phyloP scores from a whole-genome alignment of 2,329 filamentous ascomycete species.

The Ophiostoma australiae region DNA sequence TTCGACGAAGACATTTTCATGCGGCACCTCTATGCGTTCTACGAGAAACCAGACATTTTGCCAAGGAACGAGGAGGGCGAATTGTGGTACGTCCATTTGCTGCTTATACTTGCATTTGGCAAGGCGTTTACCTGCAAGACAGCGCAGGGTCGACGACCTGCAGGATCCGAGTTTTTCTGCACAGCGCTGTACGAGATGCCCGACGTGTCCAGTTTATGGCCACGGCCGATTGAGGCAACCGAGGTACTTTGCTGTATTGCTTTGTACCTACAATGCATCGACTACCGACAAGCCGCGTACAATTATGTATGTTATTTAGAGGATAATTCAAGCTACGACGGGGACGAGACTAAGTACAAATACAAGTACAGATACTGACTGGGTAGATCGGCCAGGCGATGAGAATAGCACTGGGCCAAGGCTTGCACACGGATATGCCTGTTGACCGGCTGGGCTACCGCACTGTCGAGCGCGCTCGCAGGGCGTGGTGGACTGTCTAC shows the following conservation, averaged over 20 bases:
- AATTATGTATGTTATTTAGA: not conserved
- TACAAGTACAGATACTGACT: not conserved
- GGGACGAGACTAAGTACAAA: too few relatives aligned
- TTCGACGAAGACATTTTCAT: conserved; percentile 16
- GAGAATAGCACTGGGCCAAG: conserved; percentile 4
- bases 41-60: not conserved
- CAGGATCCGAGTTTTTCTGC: conserved; percentile 5
- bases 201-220: conserved; percentile 2
- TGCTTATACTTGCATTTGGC: conserved; percentile 6
- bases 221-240: conserved; percentile 6
- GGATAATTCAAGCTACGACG: not conserved
- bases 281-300: conserved; percentile 6
- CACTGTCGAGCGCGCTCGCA: not conserved
- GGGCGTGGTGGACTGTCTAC: conserved; percentile 15
- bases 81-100: conserved; percentile 13
- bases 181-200: conserved; percentile 9
- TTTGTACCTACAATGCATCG: conserved; percentile 11
- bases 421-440: conserved; percentile 15
- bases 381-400: conserved; percentile 15
- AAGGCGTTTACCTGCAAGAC: conserved; percentile 13
- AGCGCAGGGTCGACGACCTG: not conserved
- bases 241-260: conserved; percentile 15
- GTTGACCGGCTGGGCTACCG: not conserved
- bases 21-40: conserved; percentile 2
- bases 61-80: conserved; percentile 3